Base-by-base conservation (phyloP, 2,329 filamentous ascomycete genomes). In the Aspergillus spinulosporus region DNA sequence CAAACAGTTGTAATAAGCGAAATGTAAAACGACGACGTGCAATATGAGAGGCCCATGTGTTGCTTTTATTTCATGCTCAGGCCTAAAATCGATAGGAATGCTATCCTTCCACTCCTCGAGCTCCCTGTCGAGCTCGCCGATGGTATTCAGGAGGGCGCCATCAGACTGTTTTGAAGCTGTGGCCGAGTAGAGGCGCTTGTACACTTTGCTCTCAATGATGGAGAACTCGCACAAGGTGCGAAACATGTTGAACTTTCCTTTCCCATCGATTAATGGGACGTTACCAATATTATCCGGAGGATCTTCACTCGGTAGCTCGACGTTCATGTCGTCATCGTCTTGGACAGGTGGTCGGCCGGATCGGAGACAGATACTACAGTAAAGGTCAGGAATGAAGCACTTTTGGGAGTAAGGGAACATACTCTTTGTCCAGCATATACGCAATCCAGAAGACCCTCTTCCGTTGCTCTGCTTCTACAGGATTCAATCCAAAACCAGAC, bases 1-100 rank as follows among this genome's bases (percentile, higher is more conserved):
- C 50, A 99, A 77, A 66, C 92, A 97, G 72, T 99, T 99, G 78
- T 97, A 97, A 74, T 99, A 99, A 1, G 91, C 88, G 67, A 99
- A 95, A 72, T 99, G 94, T 56, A 99, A 78, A 71, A 96, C 90
- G 59, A 96, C 92, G 51, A 99, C 86, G 63, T 97, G 93, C 15
- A 99, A 80, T 15, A 97, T 92, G n/a, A 97, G 81, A 0, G 93
- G 92, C 0, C 92, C 95, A 72, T 97, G 91, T 0, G 88, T 89
- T 0, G 91, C 90, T 72, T 92, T 92, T 73, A 99, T 97, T 73
- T 97, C 92, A 70, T 97, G 87, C 73, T 97, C 94, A 0, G 94
- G 94, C n/a, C 94, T 85, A 76, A 97, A 97, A 68, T 97, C 94
- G 56, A 96, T 83, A 2, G 94, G 93, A 52, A 99, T 97, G 50